A percentile compares a stretch with the other conserved stretches of the same genome.
Evolutionary conservation across 495 filamentous ascomycete species (phyloP).

Genomic region (Penicillium robsamsonii): DNA sequence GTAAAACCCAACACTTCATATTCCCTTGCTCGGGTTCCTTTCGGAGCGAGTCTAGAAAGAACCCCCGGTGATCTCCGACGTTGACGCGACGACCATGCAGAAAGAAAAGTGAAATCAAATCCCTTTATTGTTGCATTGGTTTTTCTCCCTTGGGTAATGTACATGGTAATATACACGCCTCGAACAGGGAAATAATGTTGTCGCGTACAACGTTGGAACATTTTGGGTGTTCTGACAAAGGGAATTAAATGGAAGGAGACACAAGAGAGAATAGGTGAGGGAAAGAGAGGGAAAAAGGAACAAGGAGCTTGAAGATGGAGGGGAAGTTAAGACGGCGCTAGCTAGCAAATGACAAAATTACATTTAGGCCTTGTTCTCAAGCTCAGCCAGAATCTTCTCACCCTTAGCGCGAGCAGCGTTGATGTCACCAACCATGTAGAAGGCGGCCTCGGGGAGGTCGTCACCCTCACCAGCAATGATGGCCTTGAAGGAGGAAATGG

Average conservation of each 20-base stretch:
- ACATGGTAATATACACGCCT: constrained; percentile 52
- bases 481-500: constrained; percentile 93
- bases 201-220: constrained; percentile 31
- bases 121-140: constrained; percentile 29
- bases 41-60: constrained; percentile 15
- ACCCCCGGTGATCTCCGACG: neutral
- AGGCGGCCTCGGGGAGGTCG: constrained; percentile 90
- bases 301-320: constrained; percentile 33
- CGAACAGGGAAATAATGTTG: constrained; percentile 35
- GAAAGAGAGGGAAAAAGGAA: constrained; percentile 19
- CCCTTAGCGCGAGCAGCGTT: constrained; percentile 92
- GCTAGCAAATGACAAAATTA: constrained; percentile 43
- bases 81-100: constrained; percentile 5
- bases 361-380: constrained; percentile 70
- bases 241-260: constrained; percentile 25
- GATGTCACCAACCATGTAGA: constrained; percentile 98
- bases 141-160: constrained; percentile 45
- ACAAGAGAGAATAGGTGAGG: constrained; percentile 14
- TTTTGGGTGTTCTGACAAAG: constrained; percentile 35
- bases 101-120: constrained; percentile 19
- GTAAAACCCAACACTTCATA: neutral
- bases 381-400: constrained; percentile 98
- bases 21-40: constrained; percentile 12
- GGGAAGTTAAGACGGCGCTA: constrained; percentile 23
- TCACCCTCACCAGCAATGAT: constrained; percentile 95